Evolutionary conservation across 2,329 filamentous ascomycete species (phyloP).

Genomic region (Fusarium nygamai): DNA sequence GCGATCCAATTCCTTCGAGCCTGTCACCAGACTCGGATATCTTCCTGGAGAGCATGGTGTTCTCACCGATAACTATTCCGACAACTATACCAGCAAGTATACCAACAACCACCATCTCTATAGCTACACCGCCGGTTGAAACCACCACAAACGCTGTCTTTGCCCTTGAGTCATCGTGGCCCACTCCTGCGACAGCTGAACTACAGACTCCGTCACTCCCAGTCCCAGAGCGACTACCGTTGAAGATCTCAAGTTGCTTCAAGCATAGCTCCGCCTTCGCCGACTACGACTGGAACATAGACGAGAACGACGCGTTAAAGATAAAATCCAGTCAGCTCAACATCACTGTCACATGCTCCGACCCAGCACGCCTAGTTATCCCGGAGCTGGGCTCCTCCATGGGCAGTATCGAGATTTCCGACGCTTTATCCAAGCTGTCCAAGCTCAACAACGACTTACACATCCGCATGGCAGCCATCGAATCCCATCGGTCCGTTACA

Average conservation of each 20-base stretch:
- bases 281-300: not conserved
- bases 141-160: not conserved
- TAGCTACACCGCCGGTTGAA: not conserved
- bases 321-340: accelerated
- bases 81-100: too few relatives aligned
- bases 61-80: not conserved
- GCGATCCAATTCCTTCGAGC: not conserved
- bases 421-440: not conserved
- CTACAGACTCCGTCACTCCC: accelerated
- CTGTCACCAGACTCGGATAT: not conserved
- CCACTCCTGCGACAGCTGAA: accelerated
- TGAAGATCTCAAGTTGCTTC: not conserved
- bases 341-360: not conserved
- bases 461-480: not conserved
- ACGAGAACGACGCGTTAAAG: accelerated
- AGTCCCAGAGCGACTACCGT: not conserved
- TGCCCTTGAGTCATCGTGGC: not conserved
- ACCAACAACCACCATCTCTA: not conserved
- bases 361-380: not conserved
- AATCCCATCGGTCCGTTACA: not conserved
- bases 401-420: accelerated
- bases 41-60: not conserved
- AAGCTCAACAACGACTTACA: not conserved
- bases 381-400: accelerated
- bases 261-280: not conserved